Evolutionary conservation across 1,284 basidiomycete genomes (phyloP).

Genomic region (Schizophyllum commune): DNA sequence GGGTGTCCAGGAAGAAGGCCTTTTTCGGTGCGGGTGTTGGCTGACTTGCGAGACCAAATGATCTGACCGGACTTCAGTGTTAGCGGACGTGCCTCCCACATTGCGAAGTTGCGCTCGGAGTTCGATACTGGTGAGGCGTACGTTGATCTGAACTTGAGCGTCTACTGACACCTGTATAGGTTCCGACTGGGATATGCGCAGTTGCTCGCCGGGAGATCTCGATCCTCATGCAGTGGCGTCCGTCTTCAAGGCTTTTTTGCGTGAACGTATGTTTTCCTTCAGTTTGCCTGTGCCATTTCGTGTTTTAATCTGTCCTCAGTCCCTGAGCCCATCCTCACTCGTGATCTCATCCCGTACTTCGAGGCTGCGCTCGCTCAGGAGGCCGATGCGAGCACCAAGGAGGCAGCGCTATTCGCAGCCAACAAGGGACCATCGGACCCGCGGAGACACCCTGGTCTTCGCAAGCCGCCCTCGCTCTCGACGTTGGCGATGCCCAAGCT

Average conservation of each 20-base stretch:
- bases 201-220: constrained; percentile 72
- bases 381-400: constrained; percentile 24
- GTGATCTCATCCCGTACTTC: constrained; percentile 60
- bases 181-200: constrained; percentile 74
- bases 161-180: constrained; percentile 33
- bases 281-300: constrained; percentile 5
- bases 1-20: constrained; percentile 78
- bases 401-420: constrained; percentile 5
- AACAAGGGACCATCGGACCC: constrained; percentile 35
- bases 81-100: constrained; percentile 68
- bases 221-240: constrained; percentile 91
- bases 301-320: constrained; percentile 37
- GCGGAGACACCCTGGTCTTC: constrained; percentile 35
- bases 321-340: constrained; percentile 75
- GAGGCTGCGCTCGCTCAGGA: constrained; percentile 66
- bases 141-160: constrained; percentile 5
- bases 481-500: constrained; percentile 67
- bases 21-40: constrained; percentile 56
- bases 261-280: constrained; percentile 54
- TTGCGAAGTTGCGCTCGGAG: constrained; percentile 65
- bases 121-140: constrained; percentile 69
- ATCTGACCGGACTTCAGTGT: constrained; percentile 38
- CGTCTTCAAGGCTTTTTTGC: constrained; percentile 73
- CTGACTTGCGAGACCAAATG: constrained; percentile 5
- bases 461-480: constrained; percentile 71